Base-by-base conservation (phyloP, 2,329 filamentous ascomycete species). In the Aureobasidium sp. region DNA sequence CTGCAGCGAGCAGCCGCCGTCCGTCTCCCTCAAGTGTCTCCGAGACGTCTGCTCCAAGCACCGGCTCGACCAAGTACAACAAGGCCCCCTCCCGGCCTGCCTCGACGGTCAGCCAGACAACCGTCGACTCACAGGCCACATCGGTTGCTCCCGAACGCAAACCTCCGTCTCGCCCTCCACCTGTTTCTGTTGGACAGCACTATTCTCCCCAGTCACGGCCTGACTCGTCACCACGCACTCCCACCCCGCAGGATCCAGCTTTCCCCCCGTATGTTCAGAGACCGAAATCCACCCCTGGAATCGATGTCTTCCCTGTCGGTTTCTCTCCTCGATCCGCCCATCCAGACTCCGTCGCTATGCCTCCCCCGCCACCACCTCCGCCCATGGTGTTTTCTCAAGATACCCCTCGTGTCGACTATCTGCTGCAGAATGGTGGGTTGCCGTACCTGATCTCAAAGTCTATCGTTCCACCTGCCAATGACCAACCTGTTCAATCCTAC, bases 371-470 rank as follows among this genome's bases (percentile, higher is more conserved):
- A 0, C 91, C 88, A 2, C 87, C 90, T 0, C 85, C 88, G 0
- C 82, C 90, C 9, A 82, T 85, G 65, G 77, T 85, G 55, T 65
- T 81, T 42, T 79, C 82, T 37, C 79, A 86, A 45, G 85, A 90
- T 42, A 81, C 86, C 13, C 93, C 93, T 0, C 84, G 89, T 63
- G 91, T 97, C 19, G 93, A 97, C 71, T 97, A 97, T 70, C 79
- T 97, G 19, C 80, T 96, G 59, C 90, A 94, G 67, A 87, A 96
- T 71, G 93, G 93, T 40, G 93, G 93, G 0, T 76, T 97, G 19
- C 74, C 84, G 23, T 81, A 87, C 46, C 78, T 84, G 0, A 82
- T 94, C 0, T 85, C 91, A 0, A 89, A 86, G 67, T 84, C 84
- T 62, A 84, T 96, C 57, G 77, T 96, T 8, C 80, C 85, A 45